A percentile compares a stretch with the other conserved stretches of the same genome.
These are phyloP conservation scores for Taphrina populina DNA, from an alignment of 1,139 yeast species.

Conservation along the genomic window DNA sequence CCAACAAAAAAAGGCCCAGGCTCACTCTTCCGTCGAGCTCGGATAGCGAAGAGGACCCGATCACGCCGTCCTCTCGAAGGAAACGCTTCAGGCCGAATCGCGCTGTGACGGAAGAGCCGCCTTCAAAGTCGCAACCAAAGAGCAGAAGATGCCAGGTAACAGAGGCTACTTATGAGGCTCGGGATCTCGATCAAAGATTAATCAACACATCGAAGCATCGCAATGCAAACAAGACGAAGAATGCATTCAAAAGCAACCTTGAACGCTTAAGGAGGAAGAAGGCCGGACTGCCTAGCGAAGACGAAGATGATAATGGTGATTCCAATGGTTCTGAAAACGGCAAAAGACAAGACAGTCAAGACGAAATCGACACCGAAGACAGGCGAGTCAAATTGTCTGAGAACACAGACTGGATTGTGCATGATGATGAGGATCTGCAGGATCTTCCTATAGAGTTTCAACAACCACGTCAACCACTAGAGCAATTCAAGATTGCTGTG, in stretches of 20 bases:
- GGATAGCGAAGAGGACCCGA: conserved; percentile 30
- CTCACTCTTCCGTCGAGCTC: too few species aligned
- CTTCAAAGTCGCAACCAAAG: not conserved
- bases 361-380: not conserved
- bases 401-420: conserved; percentile 5
- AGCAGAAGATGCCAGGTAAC: not conserved
- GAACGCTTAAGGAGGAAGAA: conserved; percentile 23
- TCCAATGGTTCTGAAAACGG: not conserved
- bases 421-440: conserved; percentile 12
- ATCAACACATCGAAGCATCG: conserved; percentile 5
- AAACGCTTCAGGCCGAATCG: conserved; percentile 20
- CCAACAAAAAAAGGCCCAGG: too few species aligned
- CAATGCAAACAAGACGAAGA: conserved; percentile 14
- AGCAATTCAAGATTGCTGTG: conserved; percentile 26
- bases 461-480: conserved; percentile 25
- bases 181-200: conserved; percentile 9
- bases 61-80: conserved; percentile 19
- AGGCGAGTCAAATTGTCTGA: not conserved
- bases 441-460: conserved; percentile 19
- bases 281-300: conserved; percentile 23
- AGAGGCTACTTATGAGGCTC: conserved; percentile 3
- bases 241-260: conserved; percentile 5
- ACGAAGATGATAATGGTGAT: not conserved
- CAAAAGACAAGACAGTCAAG: too few species aligned
- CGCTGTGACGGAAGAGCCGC: not conserved